phyloP scores from a whole-genome alignment of 2,329 filamentous ascomycete genomes.

The Fusarium camptoceras region DNA sequence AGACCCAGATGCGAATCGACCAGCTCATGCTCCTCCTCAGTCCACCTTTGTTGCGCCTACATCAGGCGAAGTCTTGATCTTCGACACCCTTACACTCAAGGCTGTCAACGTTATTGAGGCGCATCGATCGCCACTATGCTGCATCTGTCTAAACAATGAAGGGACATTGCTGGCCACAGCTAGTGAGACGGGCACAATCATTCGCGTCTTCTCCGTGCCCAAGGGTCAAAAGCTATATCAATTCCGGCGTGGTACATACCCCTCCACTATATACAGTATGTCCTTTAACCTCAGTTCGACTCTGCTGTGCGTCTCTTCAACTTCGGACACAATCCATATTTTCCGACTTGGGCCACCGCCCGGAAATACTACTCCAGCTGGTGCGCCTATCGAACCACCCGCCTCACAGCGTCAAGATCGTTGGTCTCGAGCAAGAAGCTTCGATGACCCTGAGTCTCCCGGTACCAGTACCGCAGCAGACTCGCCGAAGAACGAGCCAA shows the following conservation, averaged over 20 bases:
- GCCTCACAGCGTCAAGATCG: constrained; percentile 61
- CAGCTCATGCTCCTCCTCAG: constrained; percentile 85
- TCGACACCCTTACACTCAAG: constrained; percentile 88
- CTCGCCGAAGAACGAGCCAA: constrained; percentile 63
- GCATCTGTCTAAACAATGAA: constrained; percentile 90
- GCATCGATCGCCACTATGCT: constrained; percentile 90
- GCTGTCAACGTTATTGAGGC: constrained; percentile 96
- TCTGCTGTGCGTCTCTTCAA: constrained; percentile 93
- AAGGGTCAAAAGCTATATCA: constrained; percentile 94
- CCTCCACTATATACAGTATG: constrained; percentile 97
- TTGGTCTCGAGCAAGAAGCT: constrained; percentile 65
- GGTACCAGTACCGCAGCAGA: constrained; percentile 60
- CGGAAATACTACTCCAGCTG: constrained; percentile 52
- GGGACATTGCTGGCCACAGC: constrained; percentile 93
- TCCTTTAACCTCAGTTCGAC: constrained; percentile 97
- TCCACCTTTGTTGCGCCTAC: constrained; percentile 85
- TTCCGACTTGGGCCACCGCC: constrained; percentile 78
- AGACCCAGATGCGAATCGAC: constrained; percentile 67
- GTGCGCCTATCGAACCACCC: constrained; percentile 54
- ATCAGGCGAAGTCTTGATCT: constrained; percentile 91
- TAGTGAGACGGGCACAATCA: constrained; percentile 97
- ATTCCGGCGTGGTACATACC: constrained; percentile 94
- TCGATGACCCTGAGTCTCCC: constrained; percentile 59
- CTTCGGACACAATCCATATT: constrained; percentile 95
- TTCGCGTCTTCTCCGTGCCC: constrained; percentile 93